Conservation (phyloP, 176 grass and related monocot species). For the Oryza rufipogon region DNA sequence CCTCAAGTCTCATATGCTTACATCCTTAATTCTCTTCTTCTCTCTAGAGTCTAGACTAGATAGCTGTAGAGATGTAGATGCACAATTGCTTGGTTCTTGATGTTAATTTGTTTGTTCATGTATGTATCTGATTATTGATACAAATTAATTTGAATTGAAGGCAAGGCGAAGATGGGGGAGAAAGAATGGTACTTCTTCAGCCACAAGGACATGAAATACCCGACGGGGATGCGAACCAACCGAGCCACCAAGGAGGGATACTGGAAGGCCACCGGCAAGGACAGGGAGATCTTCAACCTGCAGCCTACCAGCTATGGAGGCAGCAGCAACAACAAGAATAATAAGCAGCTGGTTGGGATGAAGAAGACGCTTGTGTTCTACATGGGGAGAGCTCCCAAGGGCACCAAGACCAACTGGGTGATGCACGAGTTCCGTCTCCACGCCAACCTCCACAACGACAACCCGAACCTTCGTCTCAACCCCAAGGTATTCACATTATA, state of each 20-base stretch:
- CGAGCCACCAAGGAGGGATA: slow-evolving; percentile 77
- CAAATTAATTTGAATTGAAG: slow-evolving; percentile 27
- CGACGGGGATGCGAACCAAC: slow-evolving; percentile 65
- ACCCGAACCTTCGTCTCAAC: not conserved
- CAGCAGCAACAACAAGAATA: not conserved
- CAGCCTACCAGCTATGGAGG: not conserved
- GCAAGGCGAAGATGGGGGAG: slow-evolving; percentile 74
- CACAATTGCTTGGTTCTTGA: not conserved
- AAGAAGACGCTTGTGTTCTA: slow-evolving; percentile 93
- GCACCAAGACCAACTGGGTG: slow-evolving; percentile 80
- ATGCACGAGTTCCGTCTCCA: slow-evolving; percentile 87
- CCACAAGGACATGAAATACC: slow-evolving; percentile 75
- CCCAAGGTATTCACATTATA: not conserved
- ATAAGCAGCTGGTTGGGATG: slow-evolving; percentile 56
- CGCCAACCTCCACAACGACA: slow-evolving; percentile 32
- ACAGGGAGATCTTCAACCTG: slow-evolving; percentile 66
- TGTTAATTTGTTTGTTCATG: not conserved
- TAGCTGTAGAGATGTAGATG: not conserved
- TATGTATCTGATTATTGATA: not conserved
- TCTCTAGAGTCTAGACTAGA: too few relatives aligned
- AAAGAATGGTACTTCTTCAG: slow-evolving; percentile 79
- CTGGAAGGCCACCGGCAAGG: slow-evolving; percentile 88
- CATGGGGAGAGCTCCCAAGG: slow-evolving; percentile 70
- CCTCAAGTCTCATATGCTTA: too few relatives aligned
- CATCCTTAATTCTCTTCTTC: too few relatives aligned